These are phyloP conservation scores for Plenodomus tracheiphilus DNA, from an alignment of 2,329 filamentous ascomycete species.

Conservation along the genomic window DNA sequence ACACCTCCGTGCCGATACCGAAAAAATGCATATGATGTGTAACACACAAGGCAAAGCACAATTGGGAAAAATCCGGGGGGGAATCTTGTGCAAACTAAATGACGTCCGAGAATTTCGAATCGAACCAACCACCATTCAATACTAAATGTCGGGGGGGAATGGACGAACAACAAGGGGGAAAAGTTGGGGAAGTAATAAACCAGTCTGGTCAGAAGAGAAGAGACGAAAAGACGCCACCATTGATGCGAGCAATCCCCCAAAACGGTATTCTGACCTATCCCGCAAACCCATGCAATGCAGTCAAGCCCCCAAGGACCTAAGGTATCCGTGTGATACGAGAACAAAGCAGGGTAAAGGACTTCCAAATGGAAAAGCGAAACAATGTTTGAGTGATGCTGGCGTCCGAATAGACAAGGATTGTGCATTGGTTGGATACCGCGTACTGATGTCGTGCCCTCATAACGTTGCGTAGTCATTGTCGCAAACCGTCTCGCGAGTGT, in stretches of 20 bases:
- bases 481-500: constrained; percentile 24
- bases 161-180: constrained; percentile 12
- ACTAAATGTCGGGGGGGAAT: background rate
- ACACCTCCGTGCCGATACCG: background rate
- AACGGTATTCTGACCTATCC: constrained; percentile 17
- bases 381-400: constrained; percentile 16
- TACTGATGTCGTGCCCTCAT: constrained; percentile 7
- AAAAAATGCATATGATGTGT: background rate
- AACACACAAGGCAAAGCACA: background rate
- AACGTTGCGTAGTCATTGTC: constrained; percentile 13
- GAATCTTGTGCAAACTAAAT: constrained; percentile 14
- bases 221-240: constrained; percentile 11
- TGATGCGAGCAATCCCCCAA: constrained; percentile 25
- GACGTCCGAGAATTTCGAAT: background rate
- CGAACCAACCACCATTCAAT: background rate
- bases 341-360: constrained; percentile 22
- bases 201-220: constrained; percentile 17
- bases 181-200: constrained; percentile 7
- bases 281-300: constrained; percentile 36
- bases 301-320: constrained; percentile 20
- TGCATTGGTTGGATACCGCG: constrained; percentile 3
- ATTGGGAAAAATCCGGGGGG: background rate
- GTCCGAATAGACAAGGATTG: constrained; percentile 11
- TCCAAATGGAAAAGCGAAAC: constrained; percentile 23
- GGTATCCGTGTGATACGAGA: constrained; percentile 20